These are phyloP conservation scores for Claviceps paspali DNA, from an alignment of 2,329 filamentous ascomycete genomes.

Conservation along the genomic window DNA sequence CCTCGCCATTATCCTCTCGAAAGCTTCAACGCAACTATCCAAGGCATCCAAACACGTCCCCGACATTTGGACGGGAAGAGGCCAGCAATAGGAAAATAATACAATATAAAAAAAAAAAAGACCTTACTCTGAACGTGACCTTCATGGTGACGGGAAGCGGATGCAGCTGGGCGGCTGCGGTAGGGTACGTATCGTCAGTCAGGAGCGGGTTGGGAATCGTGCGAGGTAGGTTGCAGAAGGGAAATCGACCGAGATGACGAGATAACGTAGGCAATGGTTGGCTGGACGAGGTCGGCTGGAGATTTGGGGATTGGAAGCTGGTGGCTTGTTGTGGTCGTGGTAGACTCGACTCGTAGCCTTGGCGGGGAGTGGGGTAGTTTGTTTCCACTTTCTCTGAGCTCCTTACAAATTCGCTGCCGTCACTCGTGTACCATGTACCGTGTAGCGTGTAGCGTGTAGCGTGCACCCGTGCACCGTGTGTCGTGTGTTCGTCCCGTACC, in stretches of 20 bases:
- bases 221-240: constrained; percentile 2
- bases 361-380: background rate
- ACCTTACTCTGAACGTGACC: constrained; percentile 48
- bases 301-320: constrained; percentile 6
- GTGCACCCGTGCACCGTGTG: too few species aligned
- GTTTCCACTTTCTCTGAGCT: too few species aligned
- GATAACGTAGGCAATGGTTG: constrained; percentile 8
- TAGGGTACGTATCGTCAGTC: constrained; percentile 2
- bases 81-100: background rate
- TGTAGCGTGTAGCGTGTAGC: too few species aligned
- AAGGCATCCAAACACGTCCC: background rate
- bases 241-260: constrained; percentile 3
- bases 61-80: background rate
- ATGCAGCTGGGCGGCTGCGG: constrained; percentile 14
- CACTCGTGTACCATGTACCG: too few species aligned
- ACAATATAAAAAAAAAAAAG: too few species aligned
- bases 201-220: background rate
- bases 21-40: background rate
- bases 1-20: too few species aligned
- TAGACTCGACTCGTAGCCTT: background rate
- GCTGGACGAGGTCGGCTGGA: background rate
- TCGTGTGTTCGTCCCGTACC: too few species aligned
- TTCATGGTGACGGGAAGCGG: constrained; percentile 39
- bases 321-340: constrained; percentile 2
- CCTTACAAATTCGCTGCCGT: too few species aligned